Conservation (phyloP, 495 filamentous ascomycete species). For the Tuber indicum region DNA sequence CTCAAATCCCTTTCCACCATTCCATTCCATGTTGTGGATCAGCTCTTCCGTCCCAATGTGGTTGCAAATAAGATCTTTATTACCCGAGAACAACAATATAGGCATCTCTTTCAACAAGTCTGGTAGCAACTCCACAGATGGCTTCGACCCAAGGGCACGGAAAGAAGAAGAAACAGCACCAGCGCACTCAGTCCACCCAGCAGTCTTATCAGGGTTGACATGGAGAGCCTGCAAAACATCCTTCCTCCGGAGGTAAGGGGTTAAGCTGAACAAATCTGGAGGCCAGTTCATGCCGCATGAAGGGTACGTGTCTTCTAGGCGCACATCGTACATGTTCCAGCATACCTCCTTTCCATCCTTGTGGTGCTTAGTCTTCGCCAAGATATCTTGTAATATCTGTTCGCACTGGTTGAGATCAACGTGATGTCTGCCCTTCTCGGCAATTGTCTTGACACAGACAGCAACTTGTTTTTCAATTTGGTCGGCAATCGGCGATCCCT, state of each 20-base stretch:
- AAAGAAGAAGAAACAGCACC: conserved; percentile 68
- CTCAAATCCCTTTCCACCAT: conserved; percentile 84
- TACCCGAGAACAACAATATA: conserved; percentile 82
- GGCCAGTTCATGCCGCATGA: conserved; percentile 96
- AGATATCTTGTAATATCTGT: conserved; percentile 60
- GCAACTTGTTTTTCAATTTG: conserved; percentile 64
- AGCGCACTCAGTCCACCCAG: conserved; percentile 88
- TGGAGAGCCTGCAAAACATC: conserved; percentile 77
- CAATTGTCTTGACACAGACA: conserved; percentile 55
- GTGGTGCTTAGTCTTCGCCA: conserved; percentile 51
- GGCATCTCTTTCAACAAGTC: conserved; percentile 67
- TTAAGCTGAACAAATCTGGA: conserved; percentile 66
- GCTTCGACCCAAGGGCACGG: conserved; percentile 58
- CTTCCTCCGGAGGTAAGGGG: conserved; percentile 73
- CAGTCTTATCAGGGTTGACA: conserved; percentile 68
- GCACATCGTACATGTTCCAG: conserved; percentile 91
- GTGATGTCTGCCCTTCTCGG: conserved; percentile 51
- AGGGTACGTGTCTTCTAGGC: conserved; percentile 63
- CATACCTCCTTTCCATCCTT: conserved; percentile 53
- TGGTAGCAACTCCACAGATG: conserved; percentile 69
- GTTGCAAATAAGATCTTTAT: conserved; percentile 93
- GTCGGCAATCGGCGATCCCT: conserved; percentile 57
- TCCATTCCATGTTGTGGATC: conserved; percentile 89
- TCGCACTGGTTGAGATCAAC: conserved; percentile 70
- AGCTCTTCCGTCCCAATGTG: conserved; percentile 88